Conservation (phyloP, 495 filamentous ascomycete genomes). For the Aspergillus avenaceus region DNA sequence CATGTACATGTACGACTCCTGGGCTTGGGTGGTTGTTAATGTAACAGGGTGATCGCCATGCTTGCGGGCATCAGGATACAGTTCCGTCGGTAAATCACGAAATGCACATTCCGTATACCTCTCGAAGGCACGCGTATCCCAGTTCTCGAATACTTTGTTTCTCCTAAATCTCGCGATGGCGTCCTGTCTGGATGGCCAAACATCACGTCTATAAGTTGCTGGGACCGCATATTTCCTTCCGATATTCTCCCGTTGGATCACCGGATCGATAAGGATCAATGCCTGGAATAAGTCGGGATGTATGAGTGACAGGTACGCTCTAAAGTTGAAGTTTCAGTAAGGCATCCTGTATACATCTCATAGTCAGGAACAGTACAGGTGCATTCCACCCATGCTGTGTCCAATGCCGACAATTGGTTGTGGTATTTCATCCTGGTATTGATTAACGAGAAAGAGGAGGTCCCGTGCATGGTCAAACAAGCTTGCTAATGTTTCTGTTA, state of each 20-base stretch:
- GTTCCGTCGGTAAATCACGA: conserved; percentile 44
- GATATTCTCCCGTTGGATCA: conserved; percentile 42
- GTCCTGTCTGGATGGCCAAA: conserved; percentile 51
- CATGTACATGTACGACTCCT: conserved; percentile 43
- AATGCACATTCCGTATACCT: conserved; percentile 51
- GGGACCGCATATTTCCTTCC: conserved; percentile 11
- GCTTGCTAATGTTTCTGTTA: conserved; percentile 12
- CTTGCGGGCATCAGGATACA: conserved; percentile 35
- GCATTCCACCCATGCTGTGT: conserved; percentile 72
- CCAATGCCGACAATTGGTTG: conserved; percentile 72
- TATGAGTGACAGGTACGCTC: conserved; percentile 49
- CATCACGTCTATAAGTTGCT: conserved; percentile 51
- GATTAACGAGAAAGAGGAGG: conserved; percentile 66
- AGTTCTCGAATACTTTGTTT: conserved; percentile 52
- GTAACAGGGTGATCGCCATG: conserved; percentile 32
- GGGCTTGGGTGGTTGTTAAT: conserved; percentile 58
- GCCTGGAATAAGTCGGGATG: conserved; percentile 70
- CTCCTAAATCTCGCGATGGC: conserved; percentile 48
- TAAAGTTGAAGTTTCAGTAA: not conserved
- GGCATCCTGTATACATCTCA: conserved; percentile 41
- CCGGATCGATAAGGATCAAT: conserved; percentile 68
- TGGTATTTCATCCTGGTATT: conserved; percentile 63
- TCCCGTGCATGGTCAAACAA: conserved; percentile 76
- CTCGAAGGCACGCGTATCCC: conserved; percentile 60
- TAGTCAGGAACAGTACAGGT: conserved; percentile 45